A percentile compares a stretch with the other conserved stretches of the same genome.
Conservation (phyloP, 202 grass and related monocot genomes). For the Miscanthus sacchariflorus region DNA sequence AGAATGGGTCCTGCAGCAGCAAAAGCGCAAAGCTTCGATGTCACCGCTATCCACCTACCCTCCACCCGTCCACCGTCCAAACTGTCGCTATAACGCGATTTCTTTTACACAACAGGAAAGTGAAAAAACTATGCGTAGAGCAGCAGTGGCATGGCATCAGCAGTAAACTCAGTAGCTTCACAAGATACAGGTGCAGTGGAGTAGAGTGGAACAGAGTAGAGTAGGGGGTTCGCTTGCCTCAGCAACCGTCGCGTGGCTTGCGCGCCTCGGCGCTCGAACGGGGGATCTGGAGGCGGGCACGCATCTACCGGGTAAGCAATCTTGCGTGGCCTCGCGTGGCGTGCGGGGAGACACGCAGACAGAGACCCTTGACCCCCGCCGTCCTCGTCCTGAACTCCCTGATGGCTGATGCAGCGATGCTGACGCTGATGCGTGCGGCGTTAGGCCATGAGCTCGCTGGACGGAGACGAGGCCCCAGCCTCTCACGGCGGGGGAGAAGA, state of each 20-base stretch:
- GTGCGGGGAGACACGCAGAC: neutral
- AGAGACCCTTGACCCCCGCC: neutral
- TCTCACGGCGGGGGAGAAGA: neutral
- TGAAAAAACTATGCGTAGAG: neutral
- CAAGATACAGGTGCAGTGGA: constrained; percentile 1
- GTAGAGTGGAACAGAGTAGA: neutral
- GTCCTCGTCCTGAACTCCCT: neutral
- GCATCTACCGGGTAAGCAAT: neutral
- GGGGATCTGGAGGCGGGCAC: neutral
- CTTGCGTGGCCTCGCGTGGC: constrained; percentile 28
- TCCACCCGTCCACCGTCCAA: constrained; percentile 32
- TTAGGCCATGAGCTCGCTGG: neutral
- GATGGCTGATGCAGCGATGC: neutral
- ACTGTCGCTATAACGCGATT: neutral
- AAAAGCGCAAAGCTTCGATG: neutral
- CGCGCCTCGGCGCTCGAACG: constrained; percentile 8
- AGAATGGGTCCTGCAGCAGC: constrained; percentile 11
- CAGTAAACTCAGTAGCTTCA: neutral
- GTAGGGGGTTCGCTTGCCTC: constrained; percentile 48
- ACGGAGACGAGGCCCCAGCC: neutral
- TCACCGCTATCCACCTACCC: constrained; percentile 28
- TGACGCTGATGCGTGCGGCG: neutral
- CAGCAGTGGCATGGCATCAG: too few species aligned
- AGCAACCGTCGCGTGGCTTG: constrained; percentile 51
- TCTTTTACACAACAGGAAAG: neutral